Percentiles rank a stretch among this genome's conserved stretches.
phyloP scores from a whole-genome alignment of 208 protist species.

The Vickermania ingenoplastis region DNA sequence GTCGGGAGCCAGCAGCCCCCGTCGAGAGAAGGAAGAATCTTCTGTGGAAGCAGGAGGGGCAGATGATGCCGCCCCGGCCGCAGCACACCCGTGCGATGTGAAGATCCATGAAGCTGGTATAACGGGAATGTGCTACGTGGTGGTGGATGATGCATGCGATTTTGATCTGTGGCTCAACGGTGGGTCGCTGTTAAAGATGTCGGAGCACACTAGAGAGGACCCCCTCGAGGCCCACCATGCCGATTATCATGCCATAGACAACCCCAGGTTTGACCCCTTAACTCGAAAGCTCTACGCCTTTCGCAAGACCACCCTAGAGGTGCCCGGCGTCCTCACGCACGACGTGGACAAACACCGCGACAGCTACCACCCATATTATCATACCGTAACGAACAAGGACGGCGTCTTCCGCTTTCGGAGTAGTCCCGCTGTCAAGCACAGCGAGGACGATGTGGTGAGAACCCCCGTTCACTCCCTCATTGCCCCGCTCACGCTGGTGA shows the following conservation, averaged over 20 bases:
- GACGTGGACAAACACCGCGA: background rate
- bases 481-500: constrained; percentile 10
- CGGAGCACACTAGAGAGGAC: background rate
- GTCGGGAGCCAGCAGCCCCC: constrained; percentile 5
- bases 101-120: constrained; percentile 2
- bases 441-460: constrained; percentile 17
- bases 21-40: background rate
- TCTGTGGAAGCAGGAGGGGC: too few species aligned
- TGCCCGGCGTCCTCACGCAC: background rate
- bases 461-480: constrained; percentile 19
- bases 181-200: constrained; percentile 6
- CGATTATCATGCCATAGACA: constrained; percentile 9
- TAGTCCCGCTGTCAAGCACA: constrained; percentile 19
- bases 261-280: constrained; percentile 13
- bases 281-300: constrained; percentile 19
- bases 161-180: constrained; percentile 32
- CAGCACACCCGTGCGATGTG: background rate
- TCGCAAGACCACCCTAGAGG: constrained; percentile 11
- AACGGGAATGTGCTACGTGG: constrained; percentile 18
- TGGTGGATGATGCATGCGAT: constrained; percentile 29
- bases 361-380: constrained; percentile 5
- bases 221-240: background rate
- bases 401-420: constrained; percentile 10
- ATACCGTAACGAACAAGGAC: constrained; percentile 4
- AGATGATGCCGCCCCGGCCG: background rate